Conservation (phyloP, 306 rosid genomes). For the Trifolium subterraneum region DNA sequence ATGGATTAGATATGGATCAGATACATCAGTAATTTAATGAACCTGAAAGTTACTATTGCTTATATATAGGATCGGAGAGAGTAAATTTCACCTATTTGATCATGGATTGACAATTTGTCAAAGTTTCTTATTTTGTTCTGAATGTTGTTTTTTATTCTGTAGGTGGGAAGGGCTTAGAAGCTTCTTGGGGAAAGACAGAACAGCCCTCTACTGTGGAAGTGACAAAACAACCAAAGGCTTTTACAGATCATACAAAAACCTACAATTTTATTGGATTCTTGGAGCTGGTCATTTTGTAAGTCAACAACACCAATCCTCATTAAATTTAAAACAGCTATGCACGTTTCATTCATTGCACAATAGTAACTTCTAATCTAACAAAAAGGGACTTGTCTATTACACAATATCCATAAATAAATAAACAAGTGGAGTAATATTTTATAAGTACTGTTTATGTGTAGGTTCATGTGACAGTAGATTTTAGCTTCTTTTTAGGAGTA, state of each 20-base stretch:
- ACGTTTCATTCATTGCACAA: constrained; percentile 10
- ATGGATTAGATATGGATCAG: too few relatives aligned
- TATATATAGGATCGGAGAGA: too few relatives aligned
- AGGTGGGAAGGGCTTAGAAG: constrained; percentile 83
- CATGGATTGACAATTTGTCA: background rate
- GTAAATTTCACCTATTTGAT: background rate
- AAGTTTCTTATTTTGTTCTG: background rate
- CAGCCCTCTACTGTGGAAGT: constrained; percentile 63
- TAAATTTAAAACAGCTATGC: constrained; percentile 14
- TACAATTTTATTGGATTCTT: constrained; percentile 92
- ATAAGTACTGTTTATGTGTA: background rate
- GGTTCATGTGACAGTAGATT: background rate
- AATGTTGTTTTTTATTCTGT: background rate
- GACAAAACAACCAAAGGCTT: constrained; percentile 63
- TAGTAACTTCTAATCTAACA: constrained; percentile 1
- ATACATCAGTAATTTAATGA: too few relatives aligned
- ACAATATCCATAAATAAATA: background rate
- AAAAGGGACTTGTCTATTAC: constrained; percentile 29
- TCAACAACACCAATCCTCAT: constrained; percentile 36
- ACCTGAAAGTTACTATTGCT: too few relatives aligned
- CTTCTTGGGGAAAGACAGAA: constrained; percentile 62
- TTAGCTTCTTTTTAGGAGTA: background rate
- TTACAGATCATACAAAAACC: constrained; percentile 66
- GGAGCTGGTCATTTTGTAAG: constrained; percentile 98
- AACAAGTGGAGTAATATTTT: background rate